phyloP scores from a whole-genome alignment of 257 asterid species.

The Anisodus acutangulus region DNA sequence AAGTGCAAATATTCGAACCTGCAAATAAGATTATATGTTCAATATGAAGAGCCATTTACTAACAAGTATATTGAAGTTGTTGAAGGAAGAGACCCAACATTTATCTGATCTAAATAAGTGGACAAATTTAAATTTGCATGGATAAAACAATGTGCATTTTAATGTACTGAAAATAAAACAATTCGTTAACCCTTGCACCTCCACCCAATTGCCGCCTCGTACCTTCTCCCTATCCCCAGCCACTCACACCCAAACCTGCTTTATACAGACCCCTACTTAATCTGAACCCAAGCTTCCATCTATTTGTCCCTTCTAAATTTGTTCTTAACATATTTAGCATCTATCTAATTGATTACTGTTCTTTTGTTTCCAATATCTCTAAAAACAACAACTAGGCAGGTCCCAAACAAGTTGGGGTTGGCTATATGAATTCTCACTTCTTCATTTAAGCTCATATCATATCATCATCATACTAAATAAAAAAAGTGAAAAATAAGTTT shows the following conservation, averaged over 20 bases:
- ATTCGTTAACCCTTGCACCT: not conserved
- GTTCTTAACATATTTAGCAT: not conserved
- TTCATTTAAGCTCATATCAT: not conserved
- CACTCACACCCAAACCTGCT: not conserved
- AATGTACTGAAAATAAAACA: not conserved
- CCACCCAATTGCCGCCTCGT: not conserved
- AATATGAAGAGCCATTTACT: not conserved
- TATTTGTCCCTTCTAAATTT: conserved; percentile 13
- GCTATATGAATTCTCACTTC: not conserved
- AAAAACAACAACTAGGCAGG: not conserved
- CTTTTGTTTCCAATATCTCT: not conserved
- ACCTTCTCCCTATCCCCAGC: not conserved
- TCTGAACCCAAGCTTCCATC: conserved; percentile 2
- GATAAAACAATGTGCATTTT: not conserved
- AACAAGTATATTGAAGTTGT: not conserved
- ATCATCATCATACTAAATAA: not conserved
- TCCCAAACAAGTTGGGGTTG: not conserved
- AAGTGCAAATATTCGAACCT: conserved; percentile 81
- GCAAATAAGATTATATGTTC: conserved; percentile 31
- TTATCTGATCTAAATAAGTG: not conserved
- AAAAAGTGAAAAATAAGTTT: not conserved
- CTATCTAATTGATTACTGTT: not conserved
- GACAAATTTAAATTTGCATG: not conserved
- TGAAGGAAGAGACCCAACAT: not conserved
- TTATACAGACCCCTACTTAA: not conserved